Percentiles rank a stretch among this genome's conserved stretches.
These are phyloP conservation scores for Saccharum spontaneum DNA, from an alignment of 176 grass and related monocot species.

Conservation along the genomic window DNA sequence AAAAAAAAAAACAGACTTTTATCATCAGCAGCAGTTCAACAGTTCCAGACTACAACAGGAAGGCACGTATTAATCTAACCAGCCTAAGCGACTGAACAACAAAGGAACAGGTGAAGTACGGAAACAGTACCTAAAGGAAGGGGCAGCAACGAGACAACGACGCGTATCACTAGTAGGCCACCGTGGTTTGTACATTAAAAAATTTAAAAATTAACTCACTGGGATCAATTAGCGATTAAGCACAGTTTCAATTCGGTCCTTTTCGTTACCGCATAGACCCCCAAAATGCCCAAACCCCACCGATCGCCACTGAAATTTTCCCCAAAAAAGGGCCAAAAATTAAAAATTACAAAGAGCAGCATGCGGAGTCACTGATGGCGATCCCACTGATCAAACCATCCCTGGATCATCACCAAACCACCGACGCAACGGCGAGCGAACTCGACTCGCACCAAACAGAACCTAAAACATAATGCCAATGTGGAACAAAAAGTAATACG, in stretches of 20 bases:
- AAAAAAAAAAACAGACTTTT: not conserved
- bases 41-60: not conserved
- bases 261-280: not conserved
- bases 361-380: not conserved
- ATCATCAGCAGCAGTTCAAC: not conserved
- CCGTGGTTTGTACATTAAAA: not conserved
- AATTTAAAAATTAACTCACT: not conserved
- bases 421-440: not conserved
- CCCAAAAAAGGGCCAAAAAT: not conserved
- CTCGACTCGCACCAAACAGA: not conserved
- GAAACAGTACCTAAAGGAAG: not conserved
- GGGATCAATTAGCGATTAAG: not conserved
- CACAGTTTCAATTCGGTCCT: not conserved
- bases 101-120: not conserved
- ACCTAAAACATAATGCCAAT: not conserved
- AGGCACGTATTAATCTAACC: not conserved
- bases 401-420: not conserved
- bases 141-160: not conserved
- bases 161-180: not conserved
- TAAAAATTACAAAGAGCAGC: not conserved
- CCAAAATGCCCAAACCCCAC: not conserved
- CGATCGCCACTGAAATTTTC: not conserved
- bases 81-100: not conserved
- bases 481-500: not conserved
- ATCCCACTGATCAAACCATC: constrained; percentile 3